Percentiles rank a stretch among this genome's conserved stretches.
Evolutionary conservation across 1,284 basidiomycete genomes (phyloP).

Genomic region (Heterobasidion parviporum): DNA sequence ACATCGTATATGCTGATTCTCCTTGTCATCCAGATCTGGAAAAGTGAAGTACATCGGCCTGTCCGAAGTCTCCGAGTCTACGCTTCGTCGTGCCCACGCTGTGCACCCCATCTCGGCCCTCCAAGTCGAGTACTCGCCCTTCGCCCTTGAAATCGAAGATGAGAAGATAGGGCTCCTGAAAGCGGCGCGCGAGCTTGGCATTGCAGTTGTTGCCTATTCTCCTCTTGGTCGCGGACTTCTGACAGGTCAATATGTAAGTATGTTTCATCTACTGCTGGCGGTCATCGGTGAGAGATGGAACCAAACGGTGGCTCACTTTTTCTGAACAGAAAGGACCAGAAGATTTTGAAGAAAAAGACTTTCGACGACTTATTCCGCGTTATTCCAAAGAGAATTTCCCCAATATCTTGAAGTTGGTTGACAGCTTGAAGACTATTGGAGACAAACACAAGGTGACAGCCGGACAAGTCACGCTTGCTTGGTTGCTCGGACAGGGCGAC

Average conservation of each 20-base stretch:
- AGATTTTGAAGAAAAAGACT: constrained; percentile 10
- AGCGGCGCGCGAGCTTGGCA: constrained; percentile 42
- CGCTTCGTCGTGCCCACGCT: constrained; percentile 55
- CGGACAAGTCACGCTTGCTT: constrained; percentile 52
- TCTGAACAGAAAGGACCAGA: constrained; percentile 9
- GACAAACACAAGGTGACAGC: constrained; percentile 37
- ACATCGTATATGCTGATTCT: not conserved
- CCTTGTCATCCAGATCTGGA: constrained; percentile 29
- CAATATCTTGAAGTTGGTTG: constrained; percentile 45
- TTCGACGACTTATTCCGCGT: constrained; percentile 8
- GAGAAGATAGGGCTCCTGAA: constrained; percentile 37
- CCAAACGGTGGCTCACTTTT: not conserved
- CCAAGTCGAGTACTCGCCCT: constrained; percentile 61
- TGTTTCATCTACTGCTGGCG: too few relatives aligned
- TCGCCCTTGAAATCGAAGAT: constrained; percentile 45
- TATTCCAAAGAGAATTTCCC: constrained; percentile 44
- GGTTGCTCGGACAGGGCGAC: constrained; percentile 47
- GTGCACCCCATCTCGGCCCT: constrained; percentile 54
- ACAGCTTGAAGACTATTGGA: constrained; percentile 36
- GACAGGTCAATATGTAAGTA: constrained; percentile 41
- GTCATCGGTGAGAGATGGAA: not conserved
- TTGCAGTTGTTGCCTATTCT: constrained; percentile 51
- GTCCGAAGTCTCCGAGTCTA: constrained; percentile 49
- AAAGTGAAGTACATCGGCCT: constrained; percentile 56
- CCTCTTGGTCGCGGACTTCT: constrained; percentile 58